Evolutionary conservation across 1,139 yeast species (phyloP).

Genomic region (Candida tetrigidarum): DNA sequence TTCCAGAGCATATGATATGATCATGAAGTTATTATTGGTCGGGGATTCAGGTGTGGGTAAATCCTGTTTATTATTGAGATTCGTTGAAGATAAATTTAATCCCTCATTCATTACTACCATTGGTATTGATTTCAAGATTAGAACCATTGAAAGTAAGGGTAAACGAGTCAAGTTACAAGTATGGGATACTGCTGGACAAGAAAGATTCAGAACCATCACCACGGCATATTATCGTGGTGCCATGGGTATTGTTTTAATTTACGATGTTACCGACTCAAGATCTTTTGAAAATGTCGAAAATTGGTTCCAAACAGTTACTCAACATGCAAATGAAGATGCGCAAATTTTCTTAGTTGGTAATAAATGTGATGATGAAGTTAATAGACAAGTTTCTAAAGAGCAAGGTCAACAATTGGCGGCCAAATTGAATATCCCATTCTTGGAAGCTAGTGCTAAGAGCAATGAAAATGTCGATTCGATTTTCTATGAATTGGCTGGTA

Average conservation of each 20-base stretch:
- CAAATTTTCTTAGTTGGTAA: constrained; percentile 93
- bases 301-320: constrained; percentile 95
- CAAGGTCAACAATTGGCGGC: constrained; percentile 92
- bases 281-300: constrained; percentile 85
- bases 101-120: constrained; percentile 97
- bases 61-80: constrained; percentile 90
- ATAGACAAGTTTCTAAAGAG: constrained; percentile 76
- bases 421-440: constrained; percentile 85
- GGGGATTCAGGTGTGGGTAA: constrained; percentile 99
- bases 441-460: constrained; percentile 96
- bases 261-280: constrained; percentile 95
- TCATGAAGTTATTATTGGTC: constrained; percentile 89
- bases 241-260: constrained; percentile 94
- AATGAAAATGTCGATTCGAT: constrained; percentile 91
- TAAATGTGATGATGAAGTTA: constrained; percentile 86
- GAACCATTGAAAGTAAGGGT: constrained; percentile 94
- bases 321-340: constrained; percentile 96
- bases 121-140: constrained; percentile 97
- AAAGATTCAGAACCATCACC: constrained; percentile 96
- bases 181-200: constrained; percentile 99
- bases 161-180: constrained; percentile 93
- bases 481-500: constrained; percentile 87
- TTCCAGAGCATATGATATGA: constrained; percentile 88
- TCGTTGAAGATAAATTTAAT: constrained; percentile 96
- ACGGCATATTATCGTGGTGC: constrained; percentile 99